Evolutionary conservation across 495 filamentous ascomycete genomes (phyloP).

Genomic region (Lepidopterella palustris): DNA sequence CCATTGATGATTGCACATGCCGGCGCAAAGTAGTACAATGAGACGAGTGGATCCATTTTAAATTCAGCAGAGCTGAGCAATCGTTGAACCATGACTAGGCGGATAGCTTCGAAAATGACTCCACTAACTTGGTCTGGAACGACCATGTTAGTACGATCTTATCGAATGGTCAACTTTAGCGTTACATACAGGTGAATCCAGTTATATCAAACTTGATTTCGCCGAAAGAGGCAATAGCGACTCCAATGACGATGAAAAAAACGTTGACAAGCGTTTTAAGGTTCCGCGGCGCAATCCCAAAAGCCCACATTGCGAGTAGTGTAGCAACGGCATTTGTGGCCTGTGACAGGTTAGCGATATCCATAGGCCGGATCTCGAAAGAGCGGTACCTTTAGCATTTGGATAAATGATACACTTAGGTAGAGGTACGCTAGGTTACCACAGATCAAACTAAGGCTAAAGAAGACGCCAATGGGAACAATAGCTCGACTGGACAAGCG

Average conservation of each 20-base stretch:
- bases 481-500: too few relatives aligned
- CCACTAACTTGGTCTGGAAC: constrained; percentile 77
- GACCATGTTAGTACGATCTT: too few relatives aligned
- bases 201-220: constrained; percentile 87
- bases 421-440: constrained; percentile 90
- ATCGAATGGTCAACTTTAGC: too few relatives aligned
- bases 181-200: too few relatives aligned
- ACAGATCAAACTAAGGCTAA: constrained; percentile 89
- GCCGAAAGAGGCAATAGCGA: constrained; percentile 81
- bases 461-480: constrained; percentile 87
- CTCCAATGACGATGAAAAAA: constrained; percentile 80
- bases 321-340: constrained; percentile 88
- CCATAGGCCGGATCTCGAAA: background rate
- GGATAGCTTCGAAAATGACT: constrained; percentile 83
- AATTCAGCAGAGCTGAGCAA: constrained; percentile 82
- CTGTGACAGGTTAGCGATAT: constrained; percentile 36
- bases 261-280: constrained; percentile 78
- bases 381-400: constrained; percentile 84
- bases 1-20: constrained; percentile 89
- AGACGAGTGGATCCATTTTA: constrained; percentile 97
- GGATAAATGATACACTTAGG: constrained; percentile 89
- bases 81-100: constrained; percentile 85
- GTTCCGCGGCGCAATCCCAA: constrained; percentile 71
- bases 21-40: constrained; percentile 93
- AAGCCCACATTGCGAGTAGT: constrained; percentile 73